Evolutionary conservation across 768 basidiomycete species (phyloP), one percentile per base, ranked within the genome.

Genomic region (Scleroderma citrinum): DNA sequence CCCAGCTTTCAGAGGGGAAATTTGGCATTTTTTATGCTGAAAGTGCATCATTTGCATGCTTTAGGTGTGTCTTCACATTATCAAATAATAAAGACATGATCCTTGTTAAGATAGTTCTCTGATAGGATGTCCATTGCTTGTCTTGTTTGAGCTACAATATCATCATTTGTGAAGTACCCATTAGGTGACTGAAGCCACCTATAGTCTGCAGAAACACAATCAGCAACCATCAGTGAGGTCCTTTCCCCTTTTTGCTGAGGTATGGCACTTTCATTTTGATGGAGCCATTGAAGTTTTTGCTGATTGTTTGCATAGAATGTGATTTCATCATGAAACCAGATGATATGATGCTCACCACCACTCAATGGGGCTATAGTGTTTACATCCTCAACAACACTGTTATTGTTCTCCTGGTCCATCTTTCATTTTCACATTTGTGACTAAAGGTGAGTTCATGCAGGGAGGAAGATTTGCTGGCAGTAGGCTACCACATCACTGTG

Each of bases 401-500:
- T 20, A 38, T 38, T 38, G 37, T 19, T 20, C 24, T 46, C 38
- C 23, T 6, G 3, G 23, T 48, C 26, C 7, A 16, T 7, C 13
- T 38, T 12, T 47, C 51, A 47, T 3, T 19, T 42, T 12, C 20
- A 17, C 50, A 51, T 46, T 7, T 30, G 14, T 32, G n/a, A 17
- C 32, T 51, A 29, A 2, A 46, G 26, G 10, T 24, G 26, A 46
- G 26, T 20, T 52, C 51, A 51, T 16, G 38, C 21, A 32, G 55
- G 61, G 37, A 71, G 45, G 51, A 59, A 60, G 5, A 48, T 36
- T 0, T 61, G 46, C 35, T 66, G 49, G 3, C 50, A 50, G 47
- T 68, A 68, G 1, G 56, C 29, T 5, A 66, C 59, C 7, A 70
- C 62, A 60, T 70, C 66, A 1, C 49, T 44, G 0, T 56, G 32